Evolutionary conservation across 2,329 filamentous ascomycete genomes (phyloP).

Genomic region (Salinomyces thailandicus): DNA sequence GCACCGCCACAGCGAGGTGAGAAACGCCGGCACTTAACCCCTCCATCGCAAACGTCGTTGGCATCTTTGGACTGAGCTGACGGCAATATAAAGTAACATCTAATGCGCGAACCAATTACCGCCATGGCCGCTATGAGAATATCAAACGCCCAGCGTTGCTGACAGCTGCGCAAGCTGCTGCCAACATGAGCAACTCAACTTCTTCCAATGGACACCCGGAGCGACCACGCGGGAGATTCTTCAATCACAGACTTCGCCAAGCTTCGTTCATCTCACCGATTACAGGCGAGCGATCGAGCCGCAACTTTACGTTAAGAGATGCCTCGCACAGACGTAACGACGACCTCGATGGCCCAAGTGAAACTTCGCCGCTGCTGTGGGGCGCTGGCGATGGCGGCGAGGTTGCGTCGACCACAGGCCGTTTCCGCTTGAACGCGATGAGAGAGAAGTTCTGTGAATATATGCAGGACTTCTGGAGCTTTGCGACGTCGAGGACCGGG

Average conservation of each 20-base stretch:
- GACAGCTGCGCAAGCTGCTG: too few relatives aligned
- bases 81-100: too few relatives aligned
- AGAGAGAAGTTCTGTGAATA: neutral
- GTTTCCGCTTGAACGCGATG: neutral
- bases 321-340: constrained; percentile 29
- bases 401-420: neutral
- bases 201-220: neutral
- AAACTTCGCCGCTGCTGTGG: constrained; percentile 26
- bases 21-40: too few relatives aligned
- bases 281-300: constrained; percentile 75
- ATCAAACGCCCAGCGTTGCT: too few relatives aligned
- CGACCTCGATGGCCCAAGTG: constrained; percentile 28
- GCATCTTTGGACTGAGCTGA: too few relatives aligned
- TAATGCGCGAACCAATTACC: too few relatives aligned
- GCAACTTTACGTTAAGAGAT: constrained; percentile 64
- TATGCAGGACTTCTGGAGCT: constrained; percentile 29
- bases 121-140: too few relatives aligned
- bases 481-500: constrained; percentile 61
- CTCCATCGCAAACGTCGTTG: too few relatives aligned
- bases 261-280: constrained; percentile 78
- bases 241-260: constrained; percentile 48
- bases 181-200: neutral
- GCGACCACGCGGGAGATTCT: constrained; percentile 6
- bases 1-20: too few relatives aligned
- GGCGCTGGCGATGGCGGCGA: constrained; percentile 8